phyloP scores from a whole-genome alignment of 1,284 basidiomycete genomes.

The Inonotus obliquus region DNA sequence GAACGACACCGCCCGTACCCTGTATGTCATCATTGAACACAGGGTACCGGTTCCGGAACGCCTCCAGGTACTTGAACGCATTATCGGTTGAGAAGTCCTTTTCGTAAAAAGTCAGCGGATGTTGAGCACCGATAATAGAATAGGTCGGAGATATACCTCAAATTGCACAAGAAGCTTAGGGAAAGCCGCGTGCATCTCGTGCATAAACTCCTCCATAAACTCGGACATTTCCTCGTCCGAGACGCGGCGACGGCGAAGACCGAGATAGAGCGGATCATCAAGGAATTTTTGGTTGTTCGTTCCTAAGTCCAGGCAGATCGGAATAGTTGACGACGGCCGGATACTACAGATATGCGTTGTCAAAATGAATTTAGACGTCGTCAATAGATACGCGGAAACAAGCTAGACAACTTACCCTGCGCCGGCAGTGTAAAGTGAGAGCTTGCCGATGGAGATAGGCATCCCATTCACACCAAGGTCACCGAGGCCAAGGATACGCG shows the following conservation, averaged over 20 bases:
- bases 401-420: constrained; percentile 53
- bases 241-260: constrained; percentile 69
- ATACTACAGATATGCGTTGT: constrained; percentile 45
- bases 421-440: constrained; percentile 88
- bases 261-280: constrained; percentile 89
- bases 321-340: constrained; percentile 79
- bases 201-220: constrained; percentile 95
- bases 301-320: constrained; percentile 83
- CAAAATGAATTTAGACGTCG: background rate
- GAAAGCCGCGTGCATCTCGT: constrained; percentile 67
- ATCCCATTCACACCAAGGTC: constrained; percentile 88
- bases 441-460: constrained; percentile 91
- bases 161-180: constrained; percentile 90
- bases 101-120: background rate
- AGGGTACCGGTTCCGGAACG: constrained; percentile 70
- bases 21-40: constrained; percentile 92
- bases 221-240: constrained; percentile 62
- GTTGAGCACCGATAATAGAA: constrained; percentile 18
- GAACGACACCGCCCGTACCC: constrained; percentile 88
- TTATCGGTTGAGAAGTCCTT: constrained; percentile 85
- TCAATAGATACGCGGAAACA: background rate
- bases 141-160: constrained; percentile 45
- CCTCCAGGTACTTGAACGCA: constrained; percentile 78
- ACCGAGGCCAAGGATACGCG: constrained; percentile 88
- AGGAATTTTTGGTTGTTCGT: constrained; percentile 83